These are phyloP conservation scores for Capsella bursapastoris DNA, from an alignment of 345 rosid species.

Conservation along the genomic window DNA sequence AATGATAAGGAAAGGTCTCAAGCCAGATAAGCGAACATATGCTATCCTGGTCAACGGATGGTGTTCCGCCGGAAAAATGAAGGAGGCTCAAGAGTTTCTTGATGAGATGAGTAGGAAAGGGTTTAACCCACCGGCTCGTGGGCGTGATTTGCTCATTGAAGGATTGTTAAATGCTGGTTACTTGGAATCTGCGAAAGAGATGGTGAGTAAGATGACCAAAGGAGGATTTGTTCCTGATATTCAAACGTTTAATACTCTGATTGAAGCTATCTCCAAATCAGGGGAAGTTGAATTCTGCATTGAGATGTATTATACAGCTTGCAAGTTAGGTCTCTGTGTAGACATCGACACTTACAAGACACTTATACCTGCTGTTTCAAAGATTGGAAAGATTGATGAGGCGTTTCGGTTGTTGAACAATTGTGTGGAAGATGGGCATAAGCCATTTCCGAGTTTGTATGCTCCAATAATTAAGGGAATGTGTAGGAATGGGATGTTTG, in stretches of 20 bases:
- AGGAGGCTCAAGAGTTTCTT: constrained; percentile 80
- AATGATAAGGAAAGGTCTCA: constrained; percentile 76
- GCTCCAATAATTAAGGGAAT: constrained; percentile 84
- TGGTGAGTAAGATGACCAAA: constrained; percentile 77
- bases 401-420: constrained; percentile 70
- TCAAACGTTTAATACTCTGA: constrained; percentile 62
- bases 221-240: constrained; percentile 75
- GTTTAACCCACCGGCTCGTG: constrained; percentile 83
- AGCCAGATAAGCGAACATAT: constrained; percentile 69
- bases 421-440: constrained; percentile 83
- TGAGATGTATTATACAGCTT: constrained; percentile 67
- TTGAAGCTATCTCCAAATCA: constrained; percentile 62
- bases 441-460: constrained; percentile 88
- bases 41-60: constrained; percentile 73
- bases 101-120: constrained; percentile 89
- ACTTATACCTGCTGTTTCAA: constrained; percentile 85
- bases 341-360: constrained; percentile 75
- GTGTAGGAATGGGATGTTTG: constrained; percentile 78
- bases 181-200: constrained; percentile 78
- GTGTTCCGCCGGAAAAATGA: constrained; percentile 83
- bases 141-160: constrained; percentile 84
- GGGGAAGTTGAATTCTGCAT: constrained; percentile 80
- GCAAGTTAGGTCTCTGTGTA: constrained; percentile 69
- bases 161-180: constrained; percentile 81
- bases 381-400: constrained; percentile 75